Evolutionary conservation across 768 basidiomycete genomes (phyloP), one percentile per base, ranked within the genome.

Genomic region (Tricholoma terreum): DNA sequence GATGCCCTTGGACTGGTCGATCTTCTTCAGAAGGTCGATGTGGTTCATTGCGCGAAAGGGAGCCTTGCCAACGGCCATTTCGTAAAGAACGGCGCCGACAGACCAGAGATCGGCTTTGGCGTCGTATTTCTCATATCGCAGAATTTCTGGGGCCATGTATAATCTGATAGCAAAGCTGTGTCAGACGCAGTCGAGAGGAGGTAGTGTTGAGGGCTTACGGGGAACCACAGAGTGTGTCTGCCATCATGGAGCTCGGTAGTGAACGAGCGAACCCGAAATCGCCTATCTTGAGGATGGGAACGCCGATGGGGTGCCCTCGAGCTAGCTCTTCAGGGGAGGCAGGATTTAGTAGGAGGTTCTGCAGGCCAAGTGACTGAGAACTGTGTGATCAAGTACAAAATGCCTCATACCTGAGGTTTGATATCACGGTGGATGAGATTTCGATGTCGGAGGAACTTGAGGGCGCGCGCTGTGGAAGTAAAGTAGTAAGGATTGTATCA

Each of bases 71-170:
- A 93, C 90, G 15, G 85, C 80, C 89, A 97, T 98, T 72, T 99
- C 97, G 73, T 87, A 99, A 2, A 98, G 76, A 21, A 99, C 95
- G 0, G 97, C 93, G 5, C 97, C 97, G 48, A 98, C 94, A 30
- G 93, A 95, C 97, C 97, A 99, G 1, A 99, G 80, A 69, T 99
- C 97, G 10, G 92, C 97, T 69, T 94, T 96, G 17, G 95, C 95
- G 69, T 97, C 94, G 72, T 99, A 98, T 69, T 95, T 95, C 74
- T 98, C 89, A 70, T 97, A 97, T 14, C 92, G 85, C 10, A 99
- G 76, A 65, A 99, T 98, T 73, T 99, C 97, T 0, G 97, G 97
- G 0, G 97, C 97, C 97, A 98, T 99, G 75, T 99, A 99, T 30
- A 99, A 74, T 49, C 93, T 94, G 55, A 6, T 19, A 36, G 36